Conservation (phyloP, 352 stramenopile species). For the Phytophthora sansomeana region DNA sequence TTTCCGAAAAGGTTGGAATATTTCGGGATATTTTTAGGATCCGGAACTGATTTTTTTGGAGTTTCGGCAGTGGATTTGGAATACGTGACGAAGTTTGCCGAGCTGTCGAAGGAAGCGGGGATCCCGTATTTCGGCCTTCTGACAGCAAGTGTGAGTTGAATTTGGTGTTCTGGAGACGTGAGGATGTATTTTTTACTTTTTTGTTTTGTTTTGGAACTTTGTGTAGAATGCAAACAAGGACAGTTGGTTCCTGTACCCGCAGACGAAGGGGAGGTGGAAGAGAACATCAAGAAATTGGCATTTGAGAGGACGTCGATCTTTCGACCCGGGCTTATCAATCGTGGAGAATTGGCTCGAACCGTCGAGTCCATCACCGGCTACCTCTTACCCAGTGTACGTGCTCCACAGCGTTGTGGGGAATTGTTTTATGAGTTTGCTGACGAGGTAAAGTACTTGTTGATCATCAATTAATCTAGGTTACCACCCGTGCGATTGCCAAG, state of each 20-base stretch:
- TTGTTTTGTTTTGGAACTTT: slow-evolving; percentile 1
- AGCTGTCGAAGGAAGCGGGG: slow-evolving; percentile 49
- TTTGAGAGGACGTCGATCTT: slow-evolving; percentile 73
- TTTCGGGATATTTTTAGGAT: neutral
- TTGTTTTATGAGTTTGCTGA: no score
- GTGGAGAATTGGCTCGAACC: slow-evolving; percentile 55
- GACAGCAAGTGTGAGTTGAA: slow-evolving; percentile 45
- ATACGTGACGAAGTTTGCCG: slow-evolving; percentile 61
- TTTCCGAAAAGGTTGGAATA: slow-evolving; percentile 58
- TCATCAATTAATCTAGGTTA: slow-evolving; percentile 58
- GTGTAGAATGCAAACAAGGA: slow-evolving; percentile 61
- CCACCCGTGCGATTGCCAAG: slow-evolving; percentile 56
- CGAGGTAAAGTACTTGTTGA: neutral
- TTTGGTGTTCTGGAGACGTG: neutral
- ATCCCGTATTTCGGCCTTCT: slow-evolving; percentile 73
- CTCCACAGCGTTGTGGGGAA: neutral
- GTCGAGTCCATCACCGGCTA: slow-evolving; percentile 57
- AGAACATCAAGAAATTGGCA: slow-evolving; percentile 53
- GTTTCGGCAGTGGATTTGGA: slow-evolving; percentile 63
- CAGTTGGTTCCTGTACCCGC: slow-evolving; percentile 79
- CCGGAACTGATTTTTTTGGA: slow-evolving; percentile 11
- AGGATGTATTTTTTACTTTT: no score
- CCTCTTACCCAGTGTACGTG: slow-evolving; percentile 54
- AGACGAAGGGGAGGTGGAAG: slow-evolving; percentile 77
- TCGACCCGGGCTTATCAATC: slow-evolving; percentile 63